phyloP scores from a whole-genome alignment of 352 stramenopile genomes.

The Phytophthora macrochlamydospora region DNA sequence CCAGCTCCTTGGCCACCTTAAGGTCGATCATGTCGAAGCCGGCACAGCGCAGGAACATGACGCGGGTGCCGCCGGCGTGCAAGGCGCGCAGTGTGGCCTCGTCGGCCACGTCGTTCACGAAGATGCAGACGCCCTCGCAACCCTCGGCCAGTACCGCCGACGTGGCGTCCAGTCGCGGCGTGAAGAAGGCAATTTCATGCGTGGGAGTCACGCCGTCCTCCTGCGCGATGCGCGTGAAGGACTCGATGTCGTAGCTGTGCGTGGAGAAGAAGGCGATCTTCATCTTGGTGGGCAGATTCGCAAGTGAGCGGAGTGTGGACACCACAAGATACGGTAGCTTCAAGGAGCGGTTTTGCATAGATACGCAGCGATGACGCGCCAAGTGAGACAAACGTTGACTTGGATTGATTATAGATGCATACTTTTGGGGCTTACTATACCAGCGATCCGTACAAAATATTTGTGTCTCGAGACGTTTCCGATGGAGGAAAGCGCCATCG shows the following conservation, averaged over 20 bases:
- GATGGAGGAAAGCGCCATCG: conserved; percentile 23
- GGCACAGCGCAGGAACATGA: conserved; percentile 80
- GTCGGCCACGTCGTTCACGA: conserved; percentile 87
- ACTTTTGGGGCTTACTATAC: no score
- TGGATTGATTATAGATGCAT: no score
- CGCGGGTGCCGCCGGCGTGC: conserved; percentile 50
- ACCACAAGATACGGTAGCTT: conserved; percentile 9
- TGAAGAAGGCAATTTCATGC: conserved; percentile 66
- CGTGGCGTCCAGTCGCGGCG: conserved; percentile 49
- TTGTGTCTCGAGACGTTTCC: no score
- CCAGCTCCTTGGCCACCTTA: no score
- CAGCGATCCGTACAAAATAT: no score
- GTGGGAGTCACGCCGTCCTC: conserved; percentile 43
- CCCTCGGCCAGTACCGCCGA: conserved; percentile 59
- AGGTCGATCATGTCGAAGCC: conserved; percentile 65
- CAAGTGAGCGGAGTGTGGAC: conserved; percentile 23
- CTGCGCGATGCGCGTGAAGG: conserved; percentile 49
- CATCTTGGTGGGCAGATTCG: conserved; percentile 39
- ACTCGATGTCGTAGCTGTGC: conserved; percentile 75
- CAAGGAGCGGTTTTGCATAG: conserved; percentile 24
- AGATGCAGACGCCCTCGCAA: conserved; percentile 77
- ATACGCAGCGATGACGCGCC: conserved; percentile 9
- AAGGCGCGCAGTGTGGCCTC: conserved; percentile 56
- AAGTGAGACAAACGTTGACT: neutral
- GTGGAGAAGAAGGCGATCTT: conserved; percentile 84